Conservation (phyloP, 106 monocot genomes). For the Alisma plantagoaquatica region DNA sequence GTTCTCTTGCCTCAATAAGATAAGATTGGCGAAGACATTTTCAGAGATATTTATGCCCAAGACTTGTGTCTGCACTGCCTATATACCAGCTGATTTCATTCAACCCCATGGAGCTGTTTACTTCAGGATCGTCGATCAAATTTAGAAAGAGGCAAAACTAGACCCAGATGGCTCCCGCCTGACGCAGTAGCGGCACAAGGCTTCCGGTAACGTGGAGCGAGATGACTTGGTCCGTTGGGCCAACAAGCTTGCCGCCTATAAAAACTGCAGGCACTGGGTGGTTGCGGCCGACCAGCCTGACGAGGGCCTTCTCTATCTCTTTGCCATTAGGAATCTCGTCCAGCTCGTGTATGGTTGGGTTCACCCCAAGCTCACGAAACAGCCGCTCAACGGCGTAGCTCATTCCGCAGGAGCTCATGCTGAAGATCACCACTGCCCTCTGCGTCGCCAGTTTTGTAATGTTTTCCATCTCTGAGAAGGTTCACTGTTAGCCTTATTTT, state of each 20-base stretch:
- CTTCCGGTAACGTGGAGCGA: constrained; percentile 10
- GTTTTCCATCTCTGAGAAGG: constrained; percentile 8
- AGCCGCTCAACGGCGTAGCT: constrained; percentile 83
- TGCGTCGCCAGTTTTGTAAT: constrained; percentile 44
- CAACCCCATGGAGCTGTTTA: too few relatives aligned
- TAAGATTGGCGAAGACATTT: too few relatives aligned
- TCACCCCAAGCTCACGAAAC: constrained; percentile 84
- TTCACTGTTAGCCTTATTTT: too few relatives aligned
- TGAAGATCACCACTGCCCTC: constrained; percentile 82
- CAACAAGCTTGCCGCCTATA: constrained; percentile 9
- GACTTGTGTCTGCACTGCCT: too few relatives aligned
- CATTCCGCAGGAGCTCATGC: constrained; percentile 91
- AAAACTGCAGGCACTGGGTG: constrained; percentile 13
- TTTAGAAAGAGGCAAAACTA: too few relatives aligned
- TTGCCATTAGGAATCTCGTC: constrained; percentile 61
- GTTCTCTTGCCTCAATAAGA: too few relatives aligned
- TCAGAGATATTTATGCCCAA: too few relatives aligned
- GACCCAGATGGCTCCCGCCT: constrained; percentile 8
- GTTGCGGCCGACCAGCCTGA: constrained; percentile 27
- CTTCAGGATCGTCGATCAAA: too few relatives aligned
- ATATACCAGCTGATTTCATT: too few relatives aligned
- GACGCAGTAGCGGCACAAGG: constrained; percentile 6
- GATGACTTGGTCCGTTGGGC: constrained; percentile 11
- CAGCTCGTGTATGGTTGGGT: constrained; percentile 75
- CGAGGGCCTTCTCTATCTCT: constrained; percentile 61